Conservation (phyloP, 768 basidiomycete genomes). For the Lactifluus echinatus region DNA sequence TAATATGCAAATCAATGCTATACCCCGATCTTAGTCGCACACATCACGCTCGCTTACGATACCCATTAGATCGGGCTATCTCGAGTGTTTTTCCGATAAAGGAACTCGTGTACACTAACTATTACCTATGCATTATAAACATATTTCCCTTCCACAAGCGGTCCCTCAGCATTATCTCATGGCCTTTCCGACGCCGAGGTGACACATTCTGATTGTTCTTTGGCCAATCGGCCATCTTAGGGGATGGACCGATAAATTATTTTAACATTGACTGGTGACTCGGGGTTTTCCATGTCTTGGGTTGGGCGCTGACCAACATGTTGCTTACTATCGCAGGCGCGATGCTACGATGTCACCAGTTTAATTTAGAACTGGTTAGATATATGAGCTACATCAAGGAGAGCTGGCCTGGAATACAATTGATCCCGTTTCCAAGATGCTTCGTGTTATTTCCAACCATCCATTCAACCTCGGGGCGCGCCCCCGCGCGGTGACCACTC, state of each 20-base stretch:
- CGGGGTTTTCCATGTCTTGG: too few species aligned
- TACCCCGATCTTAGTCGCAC: slow-evolving; percentile 1
- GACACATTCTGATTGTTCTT: too few species aligned
- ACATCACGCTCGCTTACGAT: neutral
- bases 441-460: neutral
- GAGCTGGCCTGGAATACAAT: neutral
- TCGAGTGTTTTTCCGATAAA: neutral
- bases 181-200: neutral
- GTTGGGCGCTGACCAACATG: too few species aligned
- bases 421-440: neutral
- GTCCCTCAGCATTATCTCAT: neutral
- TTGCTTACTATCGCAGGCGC: neutral
- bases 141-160: neutral
- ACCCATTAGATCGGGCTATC: slow-evolving; percentile 6
- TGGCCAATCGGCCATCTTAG: too few species aligned
- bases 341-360: neutral
- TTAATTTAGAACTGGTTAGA: neutral
- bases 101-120: slow-evolving; percentile 1
- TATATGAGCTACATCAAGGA: neutral
- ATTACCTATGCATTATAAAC: neutral
- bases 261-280: neutral
- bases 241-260: too few species aligned
- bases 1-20: slow-evolving; percentile 21
- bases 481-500: slow-evolving; percentile 4
- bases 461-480: neutral